phyloP scores from a whole-genome alignment of 495 filamentous ascomycete species.

The Xylaria venustula region DNA sequence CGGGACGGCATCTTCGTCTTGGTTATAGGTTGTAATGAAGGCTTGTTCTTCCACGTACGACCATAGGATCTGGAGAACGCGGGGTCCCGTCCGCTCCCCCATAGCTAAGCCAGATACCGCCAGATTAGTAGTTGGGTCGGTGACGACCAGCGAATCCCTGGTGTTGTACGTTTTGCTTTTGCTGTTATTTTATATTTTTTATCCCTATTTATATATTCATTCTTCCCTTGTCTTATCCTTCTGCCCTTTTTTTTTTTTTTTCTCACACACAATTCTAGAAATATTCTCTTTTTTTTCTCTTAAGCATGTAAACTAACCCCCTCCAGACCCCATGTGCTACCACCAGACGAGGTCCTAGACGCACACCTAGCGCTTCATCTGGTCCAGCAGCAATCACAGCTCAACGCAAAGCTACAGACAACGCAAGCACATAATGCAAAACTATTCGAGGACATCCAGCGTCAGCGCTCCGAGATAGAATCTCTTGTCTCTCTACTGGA shows the following conservation, averaged over 20 bases:
- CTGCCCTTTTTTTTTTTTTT: constrained; percentile 22
- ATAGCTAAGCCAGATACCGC: constrained; percentile 39
- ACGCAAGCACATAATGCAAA: constrained; percentile 63
- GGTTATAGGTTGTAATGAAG: constrained; percentile 20
- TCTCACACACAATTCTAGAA: too few relatives aligned
- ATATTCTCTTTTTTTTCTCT: too few relatives aligned
- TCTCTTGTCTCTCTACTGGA: constrained; percentile 63
- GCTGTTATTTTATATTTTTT: constrained; percentile 15
- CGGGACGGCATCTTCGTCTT: not conserved
- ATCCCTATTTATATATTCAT: constrained; percentile 6
- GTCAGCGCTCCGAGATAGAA: constrained; percentile 74
- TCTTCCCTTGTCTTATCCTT: constrained; percentile 10
- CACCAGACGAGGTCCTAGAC: constrained; percentile 60
- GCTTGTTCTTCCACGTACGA: constrained; percentile 32
- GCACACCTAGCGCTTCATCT: constrained; percentile 73
- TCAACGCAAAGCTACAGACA: constrained; percentile 60
- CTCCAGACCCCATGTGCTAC: constrained; percentile 71
- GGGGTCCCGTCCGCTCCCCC: constrained; percentile 54
- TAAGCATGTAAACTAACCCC: not conserved
- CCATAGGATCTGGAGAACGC: constrained; percentile 44
- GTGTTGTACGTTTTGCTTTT: constrained; percentile 45
- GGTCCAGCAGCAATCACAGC: constrained; percentile 54
- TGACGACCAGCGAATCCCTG: constrained; percentile 49
- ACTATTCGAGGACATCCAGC: constrained; percentile 59
- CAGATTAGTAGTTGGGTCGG: constrained; percentile 49